phyloP scores from a whole-genome alignment of 169 alveolate species.

The Eimeria zaria region DNA sequence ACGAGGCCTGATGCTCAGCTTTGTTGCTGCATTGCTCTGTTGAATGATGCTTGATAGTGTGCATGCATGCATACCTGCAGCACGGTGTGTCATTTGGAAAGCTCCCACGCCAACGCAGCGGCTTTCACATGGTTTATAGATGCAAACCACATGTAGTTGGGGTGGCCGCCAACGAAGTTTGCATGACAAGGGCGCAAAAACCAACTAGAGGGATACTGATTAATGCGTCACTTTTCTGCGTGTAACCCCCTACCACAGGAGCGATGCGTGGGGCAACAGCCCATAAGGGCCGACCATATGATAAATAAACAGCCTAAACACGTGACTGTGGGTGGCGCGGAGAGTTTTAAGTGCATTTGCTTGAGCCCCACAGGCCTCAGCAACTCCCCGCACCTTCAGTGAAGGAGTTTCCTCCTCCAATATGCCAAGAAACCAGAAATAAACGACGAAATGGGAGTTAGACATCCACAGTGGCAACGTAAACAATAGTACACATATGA shows the following conservation, averaged over 20 bases:
- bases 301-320: constrained; percentile 11
- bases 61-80: constrained; percentile 33
- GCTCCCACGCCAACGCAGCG: constrained; percentile 4
- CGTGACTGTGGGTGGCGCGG: neutral
- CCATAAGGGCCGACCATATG: neutral
- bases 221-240: constrained; percentile 14
- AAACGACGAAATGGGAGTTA: neutral
- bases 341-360: neutral
- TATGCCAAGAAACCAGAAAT: neutral
- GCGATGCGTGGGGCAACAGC: constrained; percentile 52
- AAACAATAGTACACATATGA: neutral
- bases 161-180: constrained; percentile 11
- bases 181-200: neutral
- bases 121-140: constrained; percentile 17
- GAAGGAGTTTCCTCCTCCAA: neutral
- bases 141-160: neutral
- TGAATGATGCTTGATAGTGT: constrained; percentile 14
- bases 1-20: constrained; percentile 16
- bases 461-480: neutral
- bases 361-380: constrained; percentile 1
- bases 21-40: constrained; percentile 29
- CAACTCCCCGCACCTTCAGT: constrained; percentile 39
- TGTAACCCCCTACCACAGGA: neutral
- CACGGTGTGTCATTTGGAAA: neutral
- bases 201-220: constrained; percentile 12